These are phyloP conservation scores for Artemisia argyi DNA, from an alignment of 129 eudicot species.

Conservation along the genomic window DNA sequence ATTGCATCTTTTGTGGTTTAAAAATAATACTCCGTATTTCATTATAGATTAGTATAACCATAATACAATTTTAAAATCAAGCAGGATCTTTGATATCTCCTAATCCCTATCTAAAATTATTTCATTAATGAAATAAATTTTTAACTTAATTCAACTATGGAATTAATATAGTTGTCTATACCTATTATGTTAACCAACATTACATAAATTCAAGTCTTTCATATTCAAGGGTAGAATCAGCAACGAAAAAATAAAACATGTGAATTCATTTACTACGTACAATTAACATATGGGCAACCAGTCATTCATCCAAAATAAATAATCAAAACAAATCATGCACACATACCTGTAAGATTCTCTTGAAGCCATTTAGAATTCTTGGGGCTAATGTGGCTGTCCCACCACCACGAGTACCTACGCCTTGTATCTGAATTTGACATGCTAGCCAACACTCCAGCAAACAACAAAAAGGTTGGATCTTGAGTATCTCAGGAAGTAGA, in stretches of 20 bases:
- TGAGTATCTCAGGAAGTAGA: conserved; percentile 27
- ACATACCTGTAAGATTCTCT: conserved; percentile 91
- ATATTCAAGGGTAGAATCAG: no score
- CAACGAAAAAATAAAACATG: not conserved
- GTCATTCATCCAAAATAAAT: conserved; percentile 8
- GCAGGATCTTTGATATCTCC: no score
- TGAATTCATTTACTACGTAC: not conserved
- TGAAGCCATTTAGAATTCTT: conserved; percentile 99
- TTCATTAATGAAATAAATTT: no score
- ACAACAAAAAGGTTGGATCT: conserved; percentile 44
- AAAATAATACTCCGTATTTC: no score
- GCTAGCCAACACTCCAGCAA: conserved; percentile 60
- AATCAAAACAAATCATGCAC: conserved; percentile 1
- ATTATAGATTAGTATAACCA: no score
- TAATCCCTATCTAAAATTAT: no score
- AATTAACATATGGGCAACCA: conserved; percentile 5
- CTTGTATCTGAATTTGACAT: conserved; percentile 62
- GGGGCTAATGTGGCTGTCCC: conserved; percentile 99
- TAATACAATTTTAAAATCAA: no score
- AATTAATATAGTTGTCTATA: no score
- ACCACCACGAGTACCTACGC: conserved; percentile 96
- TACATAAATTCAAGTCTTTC: no score
- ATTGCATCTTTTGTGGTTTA: no score
- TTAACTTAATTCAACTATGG: no score
- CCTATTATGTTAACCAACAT: no score